Conservation (phyloP, 495 filamentous ascomycete species). For the Neurospora sp. region DNA sequence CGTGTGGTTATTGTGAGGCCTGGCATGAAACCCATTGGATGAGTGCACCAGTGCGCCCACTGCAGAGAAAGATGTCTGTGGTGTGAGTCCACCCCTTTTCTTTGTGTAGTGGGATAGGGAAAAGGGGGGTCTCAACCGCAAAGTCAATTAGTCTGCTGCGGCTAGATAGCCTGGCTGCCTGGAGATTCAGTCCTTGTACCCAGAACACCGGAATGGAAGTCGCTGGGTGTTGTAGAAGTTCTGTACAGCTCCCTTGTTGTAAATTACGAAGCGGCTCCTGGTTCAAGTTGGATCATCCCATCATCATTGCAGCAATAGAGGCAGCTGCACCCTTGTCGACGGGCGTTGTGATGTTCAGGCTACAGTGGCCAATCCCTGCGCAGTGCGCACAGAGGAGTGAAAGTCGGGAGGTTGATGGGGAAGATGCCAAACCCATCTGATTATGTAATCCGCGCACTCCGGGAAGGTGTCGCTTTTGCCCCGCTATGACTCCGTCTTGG, state of each 20-base stretch:
- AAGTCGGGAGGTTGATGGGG: not conserved
- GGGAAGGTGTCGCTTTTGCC: not conserved
- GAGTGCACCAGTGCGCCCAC: not conserved
- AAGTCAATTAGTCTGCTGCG: not conserved
- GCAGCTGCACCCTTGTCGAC: not conserved
- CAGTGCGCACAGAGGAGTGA: not conserved
- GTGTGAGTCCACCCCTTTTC: not conserved
- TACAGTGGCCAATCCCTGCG: not conserved
- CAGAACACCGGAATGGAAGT: not conserved
- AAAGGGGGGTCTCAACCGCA: not conserved
- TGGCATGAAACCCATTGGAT: constrained; percentile 10
- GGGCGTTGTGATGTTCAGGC: not conserved
- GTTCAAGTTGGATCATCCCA: not conserved
- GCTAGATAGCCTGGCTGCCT: not conserved
- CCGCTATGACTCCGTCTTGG: not conserved
- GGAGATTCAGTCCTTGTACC: not conserved
- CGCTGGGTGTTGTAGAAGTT: not conserved
- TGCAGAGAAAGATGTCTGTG: not conserved
- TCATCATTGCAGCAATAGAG: not conserved
- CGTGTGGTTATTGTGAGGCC: constrained; percentile 17
- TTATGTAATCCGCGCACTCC: not conserved
- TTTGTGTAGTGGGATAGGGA: not conserved
- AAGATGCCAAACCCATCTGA: not conserved
- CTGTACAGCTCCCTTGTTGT: not conserved
- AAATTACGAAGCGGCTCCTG: not conserved